Evolutionary conservation across 371 early-diverging fungal genomes (phyloP).

Genomic region (Amoeboaphelidium occidentale): DNA sequence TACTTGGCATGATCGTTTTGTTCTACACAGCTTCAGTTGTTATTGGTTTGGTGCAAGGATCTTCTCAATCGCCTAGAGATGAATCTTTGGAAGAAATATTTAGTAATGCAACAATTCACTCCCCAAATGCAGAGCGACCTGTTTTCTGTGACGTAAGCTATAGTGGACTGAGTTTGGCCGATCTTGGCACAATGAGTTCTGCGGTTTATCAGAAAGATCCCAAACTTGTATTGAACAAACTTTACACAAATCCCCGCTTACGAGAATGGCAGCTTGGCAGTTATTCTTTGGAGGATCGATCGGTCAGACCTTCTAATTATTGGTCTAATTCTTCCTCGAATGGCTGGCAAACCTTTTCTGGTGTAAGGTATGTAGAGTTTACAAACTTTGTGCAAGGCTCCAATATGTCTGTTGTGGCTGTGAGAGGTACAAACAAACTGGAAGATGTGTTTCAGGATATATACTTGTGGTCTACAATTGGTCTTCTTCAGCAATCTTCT

Average conservation of each 20-base stretch:
- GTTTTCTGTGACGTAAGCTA: background rate
- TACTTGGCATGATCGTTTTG: background rate
- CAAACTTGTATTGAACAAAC: background rate
- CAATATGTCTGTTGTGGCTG: conserved; percentile 2
- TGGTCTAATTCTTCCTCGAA: no score
- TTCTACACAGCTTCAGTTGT: background rate
- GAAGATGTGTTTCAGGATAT: conserved; percentile 9
- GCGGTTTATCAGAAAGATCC: background rate
- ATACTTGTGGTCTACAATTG: conserved; percentile 4
- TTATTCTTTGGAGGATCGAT: no score
- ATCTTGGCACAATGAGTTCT: background rate
- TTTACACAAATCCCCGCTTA: background rate
- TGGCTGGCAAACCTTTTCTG: no score
- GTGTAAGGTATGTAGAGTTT: background rate
- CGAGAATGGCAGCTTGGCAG: background rate
- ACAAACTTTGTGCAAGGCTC: background rate
- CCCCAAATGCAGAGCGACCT: background rate
- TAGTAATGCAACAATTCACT: background rate
- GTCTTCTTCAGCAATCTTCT: conserved; percentile 2
- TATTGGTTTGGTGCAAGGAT: background rate
- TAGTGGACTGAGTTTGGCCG: background rate
- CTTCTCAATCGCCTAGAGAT: background rate
- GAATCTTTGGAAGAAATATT: background rate
- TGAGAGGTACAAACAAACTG: conserved; percentile 4
- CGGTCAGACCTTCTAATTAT: no score